Conservation (phyloP, 257 asterid genomes). For the Dorcoceras hygrometricum region DNA sequence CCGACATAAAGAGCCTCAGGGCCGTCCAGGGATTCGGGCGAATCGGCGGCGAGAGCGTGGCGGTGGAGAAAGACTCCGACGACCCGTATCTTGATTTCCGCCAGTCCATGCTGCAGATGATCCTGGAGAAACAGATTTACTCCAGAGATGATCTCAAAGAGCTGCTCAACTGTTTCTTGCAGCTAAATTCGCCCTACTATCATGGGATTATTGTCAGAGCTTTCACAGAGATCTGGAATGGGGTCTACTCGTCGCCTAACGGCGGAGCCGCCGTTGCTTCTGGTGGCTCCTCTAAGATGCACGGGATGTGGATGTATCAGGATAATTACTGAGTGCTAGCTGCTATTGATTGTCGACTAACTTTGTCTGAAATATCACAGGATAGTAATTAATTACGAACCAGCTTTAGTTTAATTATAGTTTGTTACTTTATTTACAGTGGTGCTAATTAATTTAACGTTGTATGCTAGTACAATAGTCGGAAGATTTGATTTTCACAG, state of each 20-base stretch:
- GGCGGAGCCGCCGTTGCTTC: too few relatives aligned
- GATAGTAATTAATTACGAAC: background rate
- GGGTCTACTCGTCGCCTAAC: conserved; percentile 32
- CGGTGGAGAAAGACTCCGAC: conserved; percentile 86
- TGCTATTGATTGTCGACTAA: too few relatives aligned
- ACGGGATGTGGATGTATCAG: conserved; percentile 32
- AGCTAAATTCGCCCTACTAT: conserved; percentile 78
- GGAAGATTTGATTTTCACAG: conserved; percentile 29
- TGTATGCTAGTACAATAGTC: too few relatives aligned
- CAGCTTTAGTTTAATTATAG: background rate
- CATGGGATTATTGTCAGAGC: conserved; percentile 74
- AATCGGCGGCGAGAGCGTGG: conserved; percentile 64
- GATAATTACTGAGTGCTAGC: conserved; percentile 18
- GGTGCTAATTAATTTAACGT: background rate
- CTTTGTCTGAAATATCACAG: background rate
- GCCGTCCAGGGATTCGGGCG: conserved; percentile 66
- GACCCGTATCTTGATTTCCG: conserved; percentile 85
- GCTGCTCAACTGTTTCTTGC: conserved; percentile 76
- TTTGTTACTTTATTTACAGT: too few relatives aligned
- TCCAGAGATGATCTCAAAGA: conserved; percentile 69
- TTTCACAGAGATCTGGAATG: conserved; percentile 90
- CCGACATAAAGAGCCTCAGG: conserved; percentile 33
- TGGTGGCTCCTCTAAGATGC: conserved; percentile 21
- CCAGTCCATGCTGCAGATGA: conserved; percentile 94
- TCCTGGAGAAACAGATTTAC: conserved; percentile 70